Evolutionary conservation across 2,329 filamentous ascomycete species (phyloP).

Genomic region (Botrytis cinerea): DNA sequence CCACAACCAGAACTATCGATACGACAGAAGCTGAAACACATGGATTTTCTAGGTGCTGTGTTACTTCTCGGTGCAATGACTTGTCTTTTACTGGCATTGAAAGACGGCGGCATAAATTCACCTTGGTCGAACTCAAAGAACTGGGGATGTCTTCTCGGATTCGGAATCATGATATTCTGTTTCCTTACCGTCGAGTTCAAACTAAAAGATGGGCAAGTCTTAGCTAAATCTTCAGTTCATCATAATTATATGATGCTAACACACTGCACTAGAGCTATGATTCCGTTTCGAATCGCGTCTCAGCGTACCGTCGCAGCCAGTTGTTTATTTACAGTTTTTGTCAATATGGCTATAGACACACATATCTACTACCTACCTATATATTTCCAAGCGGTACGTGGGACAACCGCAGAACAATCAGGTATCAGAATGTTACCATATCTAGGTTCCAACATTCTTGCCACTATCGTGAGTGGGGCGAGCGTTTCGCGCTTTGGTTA

Average conservation of each 20-base stretch:
- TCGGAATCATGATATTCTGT: conserved; percentile 33
- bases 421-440: background rate
- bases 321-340: conserved; percentile 37
- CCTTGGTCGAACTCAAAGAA: conserved; percentile 41
- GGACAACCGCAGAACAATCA: conserved; percentile 17
- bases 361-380: conserved; percentile 49
- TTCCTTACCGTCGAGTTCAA: conserved; percentile 25
- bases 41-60: conserved; percentile 48
- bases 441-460: background rate
- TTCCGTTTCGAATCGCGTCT: conserved; percentile 43
- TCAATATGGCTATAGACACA: conserved; percentile 28
- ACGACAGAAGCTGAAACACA: conserved; percentile 47
- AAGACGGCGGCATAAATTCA: conserved; percentile 49
- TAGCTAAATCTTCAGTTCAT: conserved; percentile 34
- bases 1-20: background rate
- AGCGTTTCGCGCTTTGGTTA: background rate
- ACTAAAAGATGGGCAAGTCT: conserved; percentile 34
- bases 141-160: conserved; percentile 39
- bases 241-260: background rate
- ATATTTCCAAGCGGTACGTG: conserved; percentile 51
- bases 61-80: conserved; percentile 46
- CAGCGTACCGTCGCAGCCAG: conserved; percentile 42
- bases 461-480: background rate
- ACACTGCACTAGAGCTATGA: conserved; percentile 31
- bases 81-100: conserved; percentile 39